Base-by-base conservation (phyloP, 768 basidiomycete species). In the Suillus cothurnatus region DNA sequence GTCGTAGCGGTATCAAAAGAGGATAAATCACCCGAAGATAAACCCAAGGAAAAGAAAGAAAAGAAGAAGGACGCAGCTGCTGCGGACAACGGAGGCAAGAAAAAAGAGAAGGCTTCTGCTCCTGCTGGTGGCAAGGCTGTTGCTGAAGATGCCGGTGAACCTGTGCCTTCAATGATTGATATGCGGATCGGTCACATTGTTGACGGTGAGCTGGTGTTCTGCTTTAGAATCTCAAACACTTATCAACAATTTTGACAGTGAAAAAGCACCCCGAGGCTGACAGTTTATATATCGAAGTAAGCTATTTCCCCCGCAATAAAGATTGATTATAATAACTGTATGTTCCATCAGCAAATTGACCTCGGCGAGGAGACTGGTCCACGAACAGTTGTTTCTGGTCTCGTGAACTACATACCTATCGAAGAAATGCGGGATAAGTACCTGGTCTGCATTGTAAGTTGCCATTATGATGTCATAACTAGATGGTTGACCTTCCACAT, bases 181-280 rank as follows among this genome's bases (percentile, higher is more conserved):
- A 84, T 99, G 66, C 86, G 97, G 55, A 94, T 99, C 4, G 97
- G 97, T 4, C 90, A 88, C 69, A 97, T 99, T 68, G 79, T 98
- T 21, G 93, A 97, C 74, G 88, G 95, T 97, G 70, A 73, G 87
- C 77, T 38, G 7, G 15, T 38, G n/a, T 49, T 39, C 36, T 61
- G 1, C n/a, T 59, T 21, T 28, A 19, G 3, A 28, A 31, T 59
- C 14, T 14, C 3, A 12, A 41, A 19, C 11, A 31, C 26, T 41
- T 1, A n/a, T 34, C 32, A 6, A 19, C 28, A 58, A 61, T 55
- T 26, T 63, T 32, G 63, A 69, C 72, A 97, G 97, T 99, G 71
- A 89, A 88, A 79, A 94, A 93, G 72, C 97, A 99, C 74, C 97
- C 97, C 19, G 97, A 99, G 73, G 97, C 97, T 3, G 97, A 99